Conservation (phyloP, 768 basidiomycete genomes). For the Roridomyces roridus region DNA sequence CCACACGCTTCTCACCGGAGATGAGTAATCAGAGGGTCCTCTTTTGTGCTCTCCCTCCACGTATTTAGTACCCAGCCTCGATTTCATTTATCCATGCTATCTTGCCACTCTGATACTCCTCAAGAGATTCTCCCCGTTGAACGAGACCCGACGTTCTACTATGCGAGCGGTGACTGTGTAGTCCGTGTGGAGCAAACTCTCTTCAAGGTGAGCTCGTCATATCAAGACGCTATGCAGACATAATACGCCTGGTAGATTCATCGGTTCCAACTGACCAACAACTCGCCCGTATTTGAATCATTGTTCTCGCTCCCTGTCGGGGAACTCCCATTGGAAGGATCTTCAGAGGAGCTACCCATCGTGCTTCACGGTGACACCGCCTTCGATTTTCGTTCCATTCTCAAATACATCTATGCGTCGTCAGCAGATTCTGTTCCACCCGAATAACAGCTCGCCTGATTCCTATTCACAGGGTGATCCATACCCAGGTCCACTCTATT, state of each 20-base stretch:
- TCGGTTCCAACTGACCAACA: not conserved
- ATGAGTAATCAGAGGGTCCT: no score
- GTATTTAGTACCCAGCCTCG: no score
- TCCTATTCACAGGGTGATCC: not conserved
- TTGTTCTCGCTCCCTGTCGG: conserved; percentile 5
- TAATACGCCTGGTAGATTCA: not conserved
- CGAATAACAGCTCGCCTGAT: no score
- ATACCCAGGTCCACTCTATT: not conserved
- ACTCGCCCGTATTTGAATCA: not conserved
- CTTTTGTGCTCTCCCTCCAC: no score
- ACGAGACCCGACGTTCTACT: not conserved
- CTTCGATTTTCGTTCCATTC: not conserved
- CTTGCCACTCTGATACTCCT: no score
- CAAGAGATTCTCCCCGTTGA: no score
- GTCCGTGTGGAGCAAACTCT: conserved; percentile 6
- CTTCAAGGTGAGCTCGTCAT: not conserved
- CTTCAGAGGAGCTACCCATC: conserved; percentile 3
- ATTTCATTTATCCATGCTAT: no score
- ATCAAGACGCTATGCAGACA: not conserved
- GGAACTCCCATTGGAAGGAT: not conserved
- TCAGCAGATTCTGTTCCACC: no score
- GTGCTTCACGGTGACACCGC: not conserved
- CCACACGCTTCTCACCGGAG: no score
- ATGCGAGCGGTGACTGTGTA: not conserved
- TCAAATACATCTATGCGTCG: conserved; percentile 6